A percentile compares a stretch with the other conserved stretches of the same genome.
These are phyloP conservation scores for Arabidopsis suecica DNA, from an alignment of 345 rosid species.

Conservation along the genomic window DNA sequence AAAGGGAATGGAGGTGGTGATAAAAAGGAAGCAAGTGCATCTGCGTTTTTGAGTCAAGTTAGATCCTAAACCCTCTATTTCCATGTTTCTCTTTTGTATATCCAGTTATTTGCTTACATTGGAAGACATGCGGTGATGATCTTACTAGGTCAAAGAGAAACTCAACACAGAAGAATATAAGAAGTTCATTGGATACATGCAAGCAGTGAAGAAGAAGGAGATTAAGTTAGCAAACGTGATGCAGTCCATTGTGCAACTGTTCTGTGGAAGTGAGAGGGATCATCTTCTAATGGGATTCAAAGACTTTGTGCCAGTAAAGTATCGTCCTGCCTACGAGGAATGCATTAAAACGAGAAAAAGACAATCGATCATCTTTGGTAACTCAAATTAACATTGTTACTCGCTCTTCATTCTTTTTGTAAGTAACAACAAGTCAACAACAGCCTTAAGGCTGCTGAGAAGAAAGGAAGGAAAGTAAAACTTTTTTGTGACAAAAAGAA, in stretches of 20 bases:
- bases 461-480: conserved; percentile 4
- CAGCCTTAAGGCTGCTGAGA: neutral
- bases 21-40: conserved; percentile 69
- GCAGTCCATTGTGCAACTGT: conserved; percentile 67
- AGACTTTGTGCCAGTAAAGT: conserved; percentile 77
- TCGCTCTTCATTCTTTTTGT: conserved; percentile 14
- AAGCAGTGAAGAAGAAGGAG: conserved; percentile 83
- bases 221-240: conserved; percentile 62
- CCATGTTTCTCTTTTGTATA: neutral
- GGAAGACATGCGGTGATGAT: conserved; percentile 15
- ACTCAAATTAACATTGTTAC: conserved; percentile 17
- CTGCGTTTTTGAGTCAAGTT: conserved; percentile 81
- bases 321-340: conserved; percentile 70
- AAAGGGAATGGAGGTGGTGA: conserved; percentile 42
- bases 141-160: conserved; percentile 66
- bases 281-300: conserved; percentile 82
- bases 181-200: conserved; percentile 82
- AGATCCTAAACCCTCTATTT: conserved; percentile 15
- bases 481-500: neutral
- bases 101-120: conserved; percentile 7
- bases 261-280: conserved; percentile 67
- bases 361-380: conserved; percentile 23
- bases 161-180: conserved; percentile 78
- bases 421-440: conserved; percentile 1
- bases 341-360: conserved; percentile 55